Evolutionary conservation across 441 rosid species (phyloP).

Genomic region (Pelargonium myrrhifolium): DNA sequence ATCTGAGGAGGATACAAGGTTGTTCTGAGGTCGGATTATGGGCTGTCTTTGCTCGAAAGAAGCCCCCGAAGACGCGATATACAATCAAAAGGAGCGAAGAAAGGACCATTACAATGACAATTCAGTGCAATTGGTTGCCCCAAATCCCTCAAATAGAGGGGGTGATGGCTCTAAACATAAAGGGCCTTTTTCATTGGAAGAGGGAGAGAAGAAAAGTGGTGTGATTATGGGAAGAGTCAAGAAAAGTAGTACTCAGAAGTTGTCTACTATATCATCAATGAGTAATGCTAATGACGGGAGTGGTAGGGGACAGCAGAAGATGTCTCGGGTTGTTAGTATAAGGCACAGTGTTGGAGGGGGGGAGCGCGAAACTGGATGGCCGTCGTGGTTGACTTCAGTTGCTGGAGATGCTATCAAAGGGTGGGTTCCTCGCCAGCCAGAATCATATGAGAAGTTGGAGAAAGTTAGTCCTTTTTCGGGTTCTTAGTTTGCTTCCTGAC

Average conservation of each 20-base stretch:
- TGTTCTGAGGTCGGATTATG: conserved; percentile 5
- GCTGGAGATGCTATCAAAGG: conserved; percentile 96
- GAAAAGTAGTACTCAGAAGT: neutral
- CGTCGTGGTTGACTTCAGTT: conserved; percentile 87
- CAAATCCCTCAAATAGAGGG: neutral
- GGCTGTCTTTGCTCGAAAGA: conserved; percentile 8
- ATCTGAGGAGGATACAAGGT: neutral
- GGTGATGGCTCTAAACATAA: too few relatives aligned
- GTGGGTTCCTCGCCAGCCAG: conserved; percentile 92
- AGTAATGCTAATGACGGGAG: neutral
- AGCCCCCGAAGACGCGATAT: neutral
- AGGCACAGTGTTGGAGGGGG: conserved; percentile 69
- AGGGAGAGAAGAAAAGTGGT: neutral
- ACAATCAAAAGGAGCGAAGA: neutral
- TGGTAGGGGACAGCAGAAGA: neutral
- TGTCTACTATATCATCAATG: too few relatives aligned
- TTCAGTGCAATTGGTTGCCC: conserved; percentile 3
- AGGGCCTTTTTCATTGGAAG: too few relatives aligned
- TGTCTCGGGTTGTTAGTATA: conserved; percentile 47
- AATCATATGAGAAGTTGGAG: conserved; percentile 92
- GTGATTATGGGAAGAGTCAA: neutral
- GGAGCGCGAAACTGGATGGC: conserved; percentile 96
- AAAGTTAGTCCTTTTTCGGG: conserved; percentile 45
- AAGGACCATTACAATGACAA: neutral
- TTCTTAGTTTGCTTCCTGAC: neutral